phyloP scores from a whole-genome alignment of 441 rosid genomes.

The Pelargonium myrrhifolium region DNA sequence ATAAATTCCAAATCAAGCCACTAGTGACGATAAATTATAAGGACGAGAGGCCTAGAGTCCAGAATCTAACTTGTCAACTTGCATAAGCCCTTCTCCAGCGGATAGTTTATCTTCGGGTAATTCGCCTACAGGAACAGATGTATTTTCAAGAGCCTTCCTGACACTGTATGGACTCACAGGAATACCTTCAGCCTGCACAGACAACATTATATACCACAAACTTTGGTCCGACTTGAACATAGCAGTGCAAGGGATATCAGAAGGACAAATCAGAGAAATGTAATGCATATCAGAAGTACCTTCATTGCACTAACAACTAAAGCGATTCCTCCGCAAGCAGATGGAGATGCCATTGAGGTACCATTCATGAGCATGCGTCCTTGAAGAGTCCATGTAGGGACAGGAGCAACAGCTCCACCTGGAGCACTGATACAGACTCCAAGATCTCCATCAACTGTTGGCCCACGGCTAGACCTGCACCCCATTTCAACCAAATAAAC shows the following conservation, averaged over 20 bases:
- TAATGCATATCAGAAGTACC: conserved; percentile 35
- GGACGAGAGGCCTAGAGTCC: conserved; percentile 14
- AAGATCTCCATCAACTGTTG: conserved; percentile 95
- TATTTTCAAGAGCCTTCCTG: conserved; percentile 89
- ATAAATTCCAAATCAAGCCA: conserved; percentile 14
- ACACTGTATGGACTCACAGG: conserved; percentile 80
- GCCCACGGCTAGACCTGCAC: conserved; percentile 98
- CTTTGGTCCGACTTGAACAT: conserved; percentile 15
- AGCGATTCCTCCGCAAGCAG: conserved; percentile 98
- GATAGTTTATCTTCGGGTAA: conserved; percentile 78
- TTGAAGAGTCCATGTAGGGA: conserved; percentile 99
- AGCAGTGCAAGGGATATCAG: conserved; percentile 12
- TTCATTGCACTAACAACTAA: conserved; percentile 92
- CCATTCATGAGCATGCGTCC: conserved; percentile 98
- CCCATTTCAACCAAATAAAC: conserved; percentile 21
- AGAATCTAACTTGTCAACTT: conserved; percentile 79
- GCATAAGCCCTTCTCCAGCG: conserved; percentile 92
- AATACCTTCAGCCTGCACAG: conserved; percentile 70
- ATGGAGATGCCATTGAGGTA: conserved; percentile 99
- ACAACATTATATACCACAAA: conserved; percentile 23
- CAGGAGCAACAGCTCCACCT: conserved; percentile 99
- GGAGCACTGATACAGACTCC: conserved; percentile 98
- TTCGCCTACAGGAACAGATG: conserved; percentile 59
- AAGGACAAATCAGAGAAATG: conserved; percentile 13
- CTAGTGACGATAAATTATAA: neutral